phyloP scores from a whole-genome alignment of 2,329 filamentous ascomycete species.

The Aspergillus sp. region DNA sequence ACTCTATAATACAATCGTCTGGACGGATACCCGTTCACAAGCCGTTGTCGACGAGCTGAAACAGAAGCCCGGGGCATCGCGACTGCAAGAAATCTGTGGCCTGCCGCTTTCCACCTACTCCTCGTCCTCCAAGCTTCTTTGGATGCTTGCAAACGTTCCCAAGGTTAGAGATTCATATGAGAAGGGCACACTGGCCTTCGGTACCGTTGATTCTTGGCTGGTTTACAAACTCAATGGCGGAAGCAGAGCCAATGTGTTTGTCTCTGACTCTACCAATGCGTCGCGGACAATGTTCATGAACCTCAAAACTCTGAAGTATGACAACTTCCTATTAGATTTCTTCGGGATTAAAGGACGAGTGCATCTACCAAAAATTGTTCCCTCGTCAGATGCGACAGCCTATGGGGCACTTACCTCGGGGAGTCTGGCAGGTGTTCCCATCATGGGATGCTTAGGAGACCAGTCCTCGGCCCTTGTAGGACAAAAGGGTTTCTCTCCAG shows the following conservation, averaged over 20 bases:
- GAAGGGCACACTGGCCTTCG: conserved; percentile 72
- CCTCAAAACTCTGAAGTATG: conserved; percentile 73
- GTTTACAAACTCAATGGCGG: conserved; percentile 78
- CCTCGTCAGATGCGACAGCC: conserved; percentile 69
- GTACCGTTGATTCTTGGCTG: conserved; percentile 85
- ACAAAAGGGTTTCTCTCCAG: conserved; percentile 78
- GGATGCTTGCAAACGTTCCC: conserved; percentile 73
- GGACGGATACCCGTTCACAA: conserved; percentile 82
- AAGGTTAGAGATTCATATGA: conserved; percentile 72
- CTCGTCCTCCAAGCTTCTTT: conserved; percentile 78
- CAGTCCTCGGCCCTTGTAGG: conserved; percentile 84
- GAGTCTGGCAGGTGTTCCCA: conserved; percentile 64
- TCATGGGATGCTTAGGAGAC: conserved; percentile 80
- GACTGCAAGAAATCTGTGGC: conserved; percentile 69
- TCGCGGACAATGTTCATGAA: conserved; percentile 95
- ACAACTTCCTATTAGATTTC: conserved; percentile 72
- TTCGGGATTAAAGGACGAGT: conserved; percentile 76
- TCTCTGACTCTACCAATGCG: conserved; percentile 84
- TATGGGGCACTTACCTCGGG: conserved; percentile 69
- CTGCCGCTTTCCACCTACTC: conserved; percentile 85
- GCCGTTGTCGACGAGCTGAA: conserved; percentile 75
- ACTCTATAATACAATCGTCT: conserved; percentile 81
- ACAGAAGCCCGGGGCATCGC: conserved; percentile 61
- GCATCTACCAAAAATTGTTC: conserved; percentile 74
- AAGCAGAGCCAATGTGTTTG: conserved; percentile 65